Conservation (phyloP, 2,329 filamentous ascomycete genomes). For the Ilyonectria robusta region DNA sequence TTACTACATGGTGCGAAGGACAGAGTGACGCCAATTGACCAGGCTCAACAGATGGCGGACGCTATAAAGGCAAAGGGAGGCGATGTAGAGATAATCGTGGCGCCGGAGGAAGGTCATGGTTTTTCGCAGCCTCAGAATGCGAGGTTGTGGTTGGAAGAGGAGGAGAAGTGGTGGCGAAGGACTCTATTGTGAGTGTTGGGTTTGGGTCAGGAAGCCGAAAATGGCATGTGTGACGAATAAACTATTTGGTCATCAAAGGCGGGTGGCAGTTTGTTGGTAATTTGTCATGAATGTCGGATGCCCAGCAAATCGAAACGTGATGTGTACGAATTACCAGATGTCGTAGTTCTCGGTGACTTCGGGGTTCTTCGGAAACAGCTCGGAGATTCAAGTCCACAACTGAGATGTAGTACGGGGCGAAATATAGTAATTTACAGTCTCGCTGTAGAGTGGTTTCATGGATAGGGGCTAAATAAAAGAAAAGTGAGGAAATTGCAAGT, state of each 20-base stretch:
- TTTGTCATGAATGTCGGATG: neutral
- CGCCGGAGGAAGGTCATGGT: conserved; percentile 66
- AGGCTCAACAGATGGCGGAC: conserved; percentile 66
- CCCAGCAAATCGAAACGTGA: neutral
- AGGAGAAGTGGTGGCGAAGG: conserved; percentile 63
- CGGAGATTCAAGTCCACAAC: neutral
- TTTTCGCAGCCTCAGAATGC: conserved; percentile 59
- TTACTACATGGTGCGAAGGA: conserved; percentile 71
- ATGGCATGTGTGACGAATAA: neutral
- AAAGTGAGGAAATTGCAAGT: no score
- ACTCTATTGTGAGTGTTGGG: conserved; percentile 49
- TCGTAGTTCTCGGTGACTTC: neutral
- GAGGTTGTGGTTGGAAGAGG: conserved; percentile 58
- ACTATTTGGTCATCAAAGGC: neutral
- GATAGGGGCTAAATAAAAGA: no score
- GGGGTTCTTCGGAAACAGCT: neutral
- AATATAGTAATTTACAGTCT: no score
- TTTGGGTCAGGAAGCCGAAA: neutral
- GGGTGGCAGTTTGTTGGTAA: neutral
- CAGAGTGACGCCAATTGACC: conserved; percentile 70
- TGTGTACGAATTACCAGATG: neutral
- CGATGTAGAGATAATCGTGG: conserved; percentile 63
- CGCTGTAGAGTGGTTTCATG: no score
- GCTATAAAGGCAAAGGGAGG: conserved; percentile 58
- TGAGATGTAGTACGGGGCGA: neutral